These are phyloP conservation scores for Cordyceps pruinosa DNA, from an alignment of 2,329 filamentous ascomycete species.

Conservation along the genomic window DNA sequence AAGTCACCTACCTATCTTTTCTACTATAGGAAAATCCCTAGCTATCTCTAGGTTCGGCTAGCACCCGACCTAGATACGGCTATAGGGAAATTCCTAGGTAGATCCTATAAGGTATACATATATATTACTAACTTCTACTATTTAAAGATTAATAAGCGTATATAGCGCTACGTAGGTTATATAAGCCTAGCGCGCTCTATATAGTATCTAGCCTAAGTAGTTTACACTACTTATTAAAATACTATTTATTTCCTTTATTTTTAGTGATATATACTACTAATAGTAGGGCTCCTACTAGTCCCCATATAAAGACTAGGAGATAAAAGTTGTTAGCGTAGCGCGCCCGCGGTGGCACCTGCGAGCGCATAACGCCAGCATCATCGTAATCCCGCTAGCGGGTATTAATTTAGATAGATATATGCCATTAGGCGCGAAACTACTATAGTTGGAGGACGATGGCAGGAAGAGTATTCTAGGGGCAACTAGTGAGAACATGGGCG, in stretches of 20 bases:
- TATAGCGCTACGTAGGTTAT: neutral
- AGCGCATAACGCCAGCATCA: neutral
- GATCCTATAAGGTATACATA: neutral
- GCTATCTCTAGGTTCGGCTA: neutral
- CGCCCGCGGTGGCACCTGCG: no score
- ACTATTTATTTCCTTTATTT: neutral
- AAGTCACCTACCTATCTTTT: neutral
- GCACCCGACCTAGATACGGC: neutral
- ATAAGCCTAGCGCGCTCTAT: neutral
- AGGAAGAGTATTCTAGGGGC: slow-evolving; percentile 1
- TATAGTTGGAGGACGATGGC: slow-evolving; percentile 1
- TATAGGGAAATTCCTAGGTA: neutral
- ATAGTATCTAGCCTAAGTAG: neutral
- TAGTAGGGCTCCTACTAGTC: neutral
- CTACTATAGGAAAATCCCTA: neutral
- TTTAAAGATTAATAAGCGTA: neutral
- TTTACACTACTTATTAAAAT: neutral
- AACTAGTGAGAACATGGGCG: slow-evolving; percentile 2
- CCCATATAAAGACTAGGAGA: neutral
- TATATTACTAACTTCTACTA: neutral
- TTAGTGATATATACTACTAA: neutral
- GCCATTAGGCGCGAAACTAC: neutral
- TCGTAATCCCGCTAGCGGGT: neutral
- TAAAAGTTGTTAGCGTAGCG: neutral
- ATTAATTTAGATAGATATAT: neutral